phyloP scores from a whole-genome alignment of 345 rosid genomes.

The Citrus reticulata region DNA sequence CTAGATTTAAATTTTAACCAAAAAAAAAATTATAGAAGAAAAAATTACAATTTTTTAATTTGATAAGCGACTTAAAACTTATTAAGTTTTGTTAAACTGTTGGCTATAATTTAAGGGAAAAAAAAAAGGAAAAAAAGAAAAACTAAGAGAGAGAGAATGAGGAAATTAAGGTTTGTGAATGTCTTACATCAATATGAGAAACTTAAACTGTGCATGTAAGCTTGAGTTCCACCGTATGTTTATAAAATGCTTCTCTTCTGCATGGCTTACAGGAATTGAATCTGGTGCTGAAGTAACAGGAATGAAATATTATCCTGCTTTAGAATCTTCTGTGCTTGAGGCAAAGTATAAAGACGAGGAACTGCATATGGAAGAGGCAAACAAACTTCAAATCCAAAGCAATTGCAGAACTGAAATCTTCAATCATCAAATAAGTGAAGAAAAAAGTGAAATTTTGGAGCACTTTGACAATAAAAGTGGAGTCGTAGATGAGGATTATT shows the following conservation, averaged over 20 bases:
- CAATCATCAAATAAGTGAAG: neutral
- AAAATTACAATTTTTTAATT: too few species aligned
- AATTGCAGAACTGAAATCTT: neutral
- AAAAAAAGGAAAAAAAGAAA: too few species aligned
- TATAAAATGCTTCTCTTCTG: neutral
- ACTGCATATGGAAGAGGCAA: neutral
- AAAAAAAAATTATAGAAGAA: too few species aligned
- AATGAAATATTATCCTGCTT: neutral
- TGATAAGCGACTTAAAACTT: too few species aligned
- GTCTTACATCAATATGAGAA: neutral
- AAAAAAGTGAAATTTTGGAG: neutral
- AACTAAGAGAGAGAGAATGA: too few species aligned
- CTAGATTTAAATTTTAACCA: too few species aligned
- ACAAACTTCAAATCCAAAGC: neutral
- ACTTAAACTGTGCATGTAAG: neutral
- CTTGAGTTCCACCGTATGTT: neutral
- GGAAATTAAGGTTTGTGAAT: too few species aligned
- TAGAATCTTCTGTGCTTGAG: neutral
- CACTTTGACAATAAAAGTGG: neutral
- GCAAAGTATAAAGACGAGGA: neutral
- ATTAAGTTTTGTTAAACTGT: too few species aligned
- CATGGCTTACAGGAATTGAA: neutral
- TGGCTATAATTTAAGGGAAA: too few species aligned
- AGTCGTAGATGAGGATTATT: slow-evolving; percentile 32
- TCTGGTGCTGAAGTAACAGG: neutral